Evolutionary conservation across 306 rosid species (phyloP), one percentile per base, ranked within the genome.

Genomic region (Medicago ruthenica): DNA sequence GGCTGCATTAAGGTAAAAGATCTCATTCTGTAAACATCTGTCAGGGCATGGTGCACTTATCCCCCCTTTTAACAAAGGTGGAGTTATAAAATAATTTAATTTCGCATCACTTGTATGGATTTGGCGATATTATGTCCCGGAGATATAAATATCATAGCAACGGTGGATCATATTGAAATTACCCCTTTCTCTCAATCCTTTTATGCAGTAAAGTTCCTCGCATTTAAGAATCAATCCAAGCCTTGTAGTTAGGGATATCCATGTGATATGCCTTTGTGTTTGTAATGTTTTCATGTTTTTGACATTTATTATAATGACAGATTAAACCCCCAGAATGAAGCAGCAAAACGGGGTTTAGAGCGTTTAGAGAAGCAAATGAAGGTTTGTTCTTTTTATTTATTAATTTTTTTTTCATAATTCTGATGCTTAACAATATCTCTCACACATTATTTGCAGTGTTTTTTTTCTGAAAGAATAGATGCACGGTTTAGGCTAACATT

Each of bases 301-400:
- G 58, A 79, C 22, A 31, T 75, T 81, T 81, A 22, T 68, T 48
- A 36, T 61, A 64, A 31, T 86, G 78, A 79, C 91, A 96, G 99
- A 88, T 86, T 96, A 86, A 96, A 96, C 84, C 85, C 89, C 37
- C 99, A 88, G 75, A 96, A 92, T 72, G 97, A 92, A 85, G 99
- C 97, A 72, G 99, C 98, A 40, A 96, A 89, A 72, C 89, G 88
- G 70, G 98, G 99, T 34, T 88, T 96, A 48, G 98, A 92, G 78
- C 97, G 99, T 77, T 83, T 96, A 70, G 99, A 96, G 86, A 96
- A 96, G 83, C 98, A 80, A 73, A 92, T 92, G 99, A 92, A 96
- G 99, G 99, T 92, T 80, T 74, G 69, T 65, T 51, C 15, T 72
- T 69, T 75, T 58, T 13, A 61, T 76, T 64, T 18, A 8, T 20